Percentiles rank a stretch among this genome's conserved stretches.
Conservation (phyloP, 2,329 filamentous ascomycete species). For the Colletotrichum tropicale region DNA sequence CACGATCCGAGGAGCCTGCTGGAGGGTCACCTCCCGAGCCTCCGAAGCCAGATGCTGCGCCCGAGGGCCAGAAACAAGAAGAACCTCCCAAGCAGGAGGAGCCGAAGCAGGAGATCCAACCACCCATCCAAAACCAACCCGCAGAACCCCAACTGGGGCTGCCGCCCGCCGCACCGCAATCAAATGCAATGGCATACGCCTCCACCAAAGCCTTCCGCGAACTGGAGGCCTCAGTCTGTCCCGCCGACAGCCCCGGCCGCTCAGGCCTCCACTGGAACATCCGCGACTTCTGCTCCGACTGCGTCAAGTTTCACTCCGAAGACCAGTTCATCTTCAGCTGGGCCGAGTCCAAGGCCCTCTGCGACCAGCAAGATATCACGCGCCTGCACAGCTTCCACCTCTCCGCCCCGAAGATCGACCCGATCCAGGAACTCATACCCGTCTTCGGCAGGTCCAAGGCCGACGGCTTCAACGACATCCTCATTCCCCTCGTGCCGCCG, state of each 20-base stretch:
- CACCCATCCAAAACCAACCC: neutral
- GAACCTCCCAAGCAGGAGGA: neutral
- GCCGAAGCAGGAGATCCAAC: neutral
- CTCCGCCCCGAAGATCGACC: conserved; percentile 64
- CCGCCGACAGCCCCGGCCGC: conserved; percentile 64
- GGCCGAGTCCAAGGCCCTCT: conserved; percentile 68
- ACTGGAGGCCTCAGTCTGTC: conserved; percentile 59
- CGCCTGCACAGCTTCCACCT: conserved; percentile 77
- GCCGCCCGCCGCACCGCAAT: neutral
- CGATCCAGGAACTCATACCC: conserved; percentile 70
- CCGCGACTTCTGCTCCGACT: conserved; percentile 67
- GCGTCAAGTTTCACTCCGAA: conserved; percentile 66
- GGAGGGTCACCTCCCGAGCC: conserved; percentile 5
- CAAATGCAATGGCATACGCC: neutral
- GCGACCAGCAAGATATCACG: conserved; percentile 78
- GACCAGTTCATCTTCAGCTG: conserved; percentile 72
- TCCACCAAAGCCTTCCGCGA: conserved; percentile 38
- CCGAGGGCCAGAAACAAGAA: neutral
- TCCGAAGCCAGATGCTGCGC: neutral
- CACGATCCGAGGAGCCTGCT: conserved; percentile 33
- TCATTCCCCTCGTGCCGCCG: conserved; percentile 66
- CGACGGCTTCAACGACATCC: conserved; percentile 75
- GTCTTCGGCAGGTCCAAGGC: conserved; percentile 79
- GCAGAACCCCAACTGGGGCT: neutral
- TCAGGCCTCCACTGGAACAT: conserved; percentile 67